Conservation (phyloP, 148 eudicot genomes). For the Drosera capensis region DNA sequence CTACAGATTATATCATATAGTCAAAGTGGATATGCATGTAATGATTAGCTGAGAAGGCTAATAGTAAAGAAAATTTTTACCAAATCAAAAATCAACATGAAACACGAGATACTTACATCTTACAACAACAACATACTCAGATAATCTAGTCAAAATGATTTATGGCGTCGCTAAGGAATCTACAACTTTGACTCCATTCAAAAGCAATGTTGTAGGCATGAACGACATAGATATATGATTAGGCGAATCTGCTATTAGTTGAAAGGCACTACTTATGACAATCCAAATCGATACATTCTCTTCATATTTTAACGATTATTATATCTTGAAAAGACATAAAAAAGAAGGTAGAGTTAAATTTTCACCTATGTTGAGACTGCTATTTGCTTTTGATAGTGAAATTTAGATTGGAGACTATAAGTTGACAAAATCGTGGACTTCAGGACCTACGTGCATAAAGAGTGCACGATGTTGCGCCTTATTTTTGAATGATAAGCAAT, state of each 20-base stretch:
- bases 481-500: conserved; percentile 38
- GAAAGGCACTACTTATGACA: conserved; percentile 78
- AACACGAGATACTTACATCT: conserved; percentile 59
- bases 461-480: too few species aligned
- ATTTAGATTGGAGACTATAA: not conserved
- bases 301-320: conserved; percentile 44
- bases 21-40: too few species aligned
- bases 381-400: not conserved
- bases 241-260: conserved; percentile 56
- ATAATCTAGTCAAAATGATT: too few species aligned
- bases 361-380: not conserved
- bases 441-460: too few species aligned
- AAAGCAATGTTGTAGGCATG: conserved; percentile 73
- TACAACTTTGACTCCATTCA: conserved; percentile 81
- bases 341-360: not conserved
- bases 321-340: conserved; percentile 47
- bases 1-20: too few species aligned
- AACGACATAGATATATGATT: conserved; percentile 81
- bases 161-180: conserved; percentile 84
- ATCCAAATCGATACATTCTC: conserved; percentile 70
- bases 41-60: too few species aligned
- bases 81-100: not conserved
- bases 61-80: not conserved
- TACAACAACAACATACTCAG: too few species aligned
- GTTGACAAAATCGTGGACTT: too few species aligned